These are phyloP conservation scores for Aspergillus ochraceus DNA, from an alignment of 2,329 filamentous ascomycete species.

Conservation along the genomic window DNA sequence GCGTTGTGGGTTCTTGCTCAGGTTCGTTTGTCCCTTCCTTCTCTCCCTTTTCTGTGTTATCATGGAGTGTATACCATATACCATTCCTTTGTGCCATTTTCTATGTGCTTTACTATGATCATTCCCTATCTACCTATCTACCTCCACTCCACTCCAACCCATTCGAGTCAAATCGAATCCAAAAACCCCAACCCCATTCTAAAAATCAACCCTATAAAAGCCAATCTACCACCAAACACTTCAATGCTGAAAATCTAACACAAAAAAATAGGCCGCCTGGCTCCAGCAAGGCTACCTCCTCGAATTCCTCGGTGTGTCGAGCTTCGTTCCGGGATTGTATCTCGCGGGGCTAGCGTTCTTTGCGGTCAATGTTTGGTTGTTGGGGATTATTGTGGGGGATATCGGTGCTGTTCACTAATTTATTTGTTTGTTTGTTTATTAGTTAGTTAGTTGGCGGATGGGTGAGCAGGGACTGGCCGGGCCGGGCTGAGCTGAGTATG, in stretches of 20 bases:
- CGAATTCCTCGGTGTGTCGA: conserved; percentile 77
- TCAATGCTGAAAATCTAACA: background rate
- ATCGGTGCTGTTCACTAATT: conserved; percentile 31
- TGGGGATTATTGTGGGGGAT: conserved; percentile 77
- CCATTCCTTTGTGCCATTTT: too few relatives aligned
- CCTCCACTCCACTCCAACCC: too few relatives aligned
- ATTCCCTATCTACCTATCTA: too few relatives aligned
- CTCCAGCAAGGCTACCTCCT: conserved; percentile 72
- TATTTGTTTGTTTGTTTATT: background rate
- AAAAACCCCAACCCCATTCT: too few relatives aligned
- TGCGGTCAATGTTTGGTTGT: conserved; percentile 79
- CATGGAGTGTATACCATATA: too few relatives aligned
- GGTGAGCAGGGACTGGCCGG: too few relatives aligned
- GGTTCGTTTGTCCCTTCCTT: conserved; percentile 31
- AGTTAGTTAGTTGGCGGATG: too few relatives aligned
- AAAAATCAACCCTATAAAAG: too few relatives aligned
- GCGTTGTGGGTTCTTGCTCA: conserved; percentile 75
- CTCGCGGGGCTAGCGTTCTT: conserved; percentile 76
- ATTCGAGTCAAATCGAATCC: too few relatives aligned
- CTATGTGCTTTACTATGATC: too few relatives aligned
- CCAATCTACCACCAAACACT: background rate
- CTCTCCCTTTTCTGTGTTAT: background rate
- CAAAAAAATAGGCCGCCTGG: conserved; percentile 58
- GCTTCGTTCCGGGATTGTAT: conserved; percentile 85
- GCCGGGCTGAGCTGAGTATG: too few relatives aligned